Base-by-base conservation (phyloP, 768 basidiomycete species). In the Suillus tomentosus region DNA sequence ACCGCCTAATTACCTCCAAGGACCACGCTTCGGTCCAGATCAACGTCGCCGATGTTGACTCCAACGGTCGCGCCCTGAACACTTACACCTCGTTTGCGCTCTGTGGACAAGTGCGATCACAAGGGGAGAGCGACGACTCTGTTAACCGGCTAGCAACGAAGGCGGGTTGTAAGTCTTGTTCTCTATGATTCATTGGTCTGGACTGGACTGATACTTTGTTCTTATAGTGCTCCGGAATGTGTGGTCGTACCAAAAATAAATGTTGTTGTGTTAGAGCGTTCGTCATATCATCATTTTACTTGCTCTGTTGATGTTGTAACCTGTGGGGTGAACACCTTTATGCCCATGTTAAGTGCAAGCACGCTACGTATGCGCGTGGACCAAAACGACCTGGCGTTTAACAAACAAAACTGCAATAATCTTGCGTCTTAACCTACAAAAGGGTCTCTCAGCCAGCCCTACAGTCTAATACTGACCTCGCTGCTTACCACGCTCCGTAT, bases 11-110 rank as follows among this genome's bases (percentile, higher is more conserved):
- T 82, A 98, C 92, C 68, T 93, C 96, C 72, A 99, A 99, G 83
- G 97, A 99, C 81, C 94, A 99, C 77, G 96, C 97, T 42, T 97
- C 96, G 39, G 95, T 99, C 74, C 97, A 99, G 78, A 89, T 99
- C 79, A 91, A 88, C 80, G 84, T 99, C 71, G 91, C 85, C 65
- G 96, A 99, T 73, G 97, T 99, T 73, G 96, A 99, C 75, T 87
- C 90, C 69, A 87, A 86, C 61, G 96, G 95, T 76, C 86, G 86
- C 71, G 93, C 93, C 17, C 78, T 91, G 70, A 75, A 77, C 73
- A 91, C 91, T 56, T 87, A 87, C 66, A 95, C 95, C 65, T 92
- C 95, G 64, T 97, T 98, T 74, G 97, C 96, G 51, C 88, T 99
- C 63, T 95, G 89, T 77, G 97, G 97, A 57, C 88, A 90, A 74